A percentile compares a stretch with the other conserved stretches of the same genome.
These are phyloP conservation scores for Monosporascus ibericus DNA, from an alignment of 2,329 filamentous ascomycete species.

Conservation along the genomic window DNA sequence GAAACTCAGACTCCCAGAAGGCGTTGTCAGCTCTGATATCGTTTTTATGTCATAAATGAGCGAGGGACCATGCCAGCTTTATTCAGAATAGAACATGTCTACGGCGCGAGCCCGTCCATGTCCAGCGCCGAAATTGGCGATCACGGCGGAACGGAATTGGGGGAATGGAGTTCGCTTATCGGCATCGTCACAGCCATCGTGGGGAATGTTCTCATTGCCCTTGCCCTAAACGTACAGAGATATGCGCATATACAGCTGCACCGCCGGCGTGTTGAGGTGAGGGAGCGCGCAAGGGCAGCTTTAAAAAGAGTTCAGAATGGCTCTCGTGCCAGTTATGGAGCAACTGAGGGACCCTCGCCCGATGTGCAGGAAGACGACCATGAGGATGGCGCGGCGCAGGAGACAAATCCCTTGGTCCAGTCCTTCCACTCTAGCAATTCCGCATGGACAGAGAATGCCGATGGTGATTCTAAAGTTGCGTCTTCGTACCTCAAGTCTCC, in stretches of 20 bases:
- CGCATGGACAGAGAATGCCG: slow-evolving; percentile 30
- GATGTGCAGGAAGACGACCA: slow-evolving; percentile 28
- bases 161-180: slow-evolving; percentile 86
- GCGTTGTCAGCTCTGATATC: neutral
- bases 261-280: slow-evolving; percentile 57
- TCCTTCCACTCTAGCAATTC: slow-evolving; percentile 42
- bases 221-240: slow-evolving; percentile 92
- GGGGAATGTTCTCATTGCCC: slow-evolving; percentile 88
- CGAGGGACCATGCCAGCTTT: slow-evolving; percentile 12
- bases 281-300: slow-evolving; percentile 48
- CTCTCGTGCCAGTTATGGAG: slow-evolving; percentile 22
- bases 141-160: slow-evolving; percentile 42
- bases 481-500: slow-evolving; percentile 82
- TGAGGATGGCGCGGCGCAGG: slow-evolving; percentile 28
- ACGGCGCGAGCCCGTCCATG: slow-evolving; percentile 11
- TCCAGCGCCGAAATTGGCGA: slow-evolving; percentile 16
- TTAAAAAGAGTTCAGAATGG: slow-evolving; percentile 37
- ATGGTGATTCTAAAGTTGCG: slow-evolving; percentile 32
- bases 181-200: slow-evolving; percentile 89
- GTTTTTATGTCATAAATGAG: neutral
- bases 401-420: slow-evolving; percentile 46
- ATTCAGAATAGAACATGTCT: slow-evolving; percentile 7
- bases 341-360: slow-evolving; percentile 16
- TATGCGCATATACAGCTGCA: slow-evolving; percentile 88
- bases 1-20: too few relatives aligned